Conservation (phyloP, 2,329 filamentous ascomycete genomes). For the Diaporthe destruens region DNA sequence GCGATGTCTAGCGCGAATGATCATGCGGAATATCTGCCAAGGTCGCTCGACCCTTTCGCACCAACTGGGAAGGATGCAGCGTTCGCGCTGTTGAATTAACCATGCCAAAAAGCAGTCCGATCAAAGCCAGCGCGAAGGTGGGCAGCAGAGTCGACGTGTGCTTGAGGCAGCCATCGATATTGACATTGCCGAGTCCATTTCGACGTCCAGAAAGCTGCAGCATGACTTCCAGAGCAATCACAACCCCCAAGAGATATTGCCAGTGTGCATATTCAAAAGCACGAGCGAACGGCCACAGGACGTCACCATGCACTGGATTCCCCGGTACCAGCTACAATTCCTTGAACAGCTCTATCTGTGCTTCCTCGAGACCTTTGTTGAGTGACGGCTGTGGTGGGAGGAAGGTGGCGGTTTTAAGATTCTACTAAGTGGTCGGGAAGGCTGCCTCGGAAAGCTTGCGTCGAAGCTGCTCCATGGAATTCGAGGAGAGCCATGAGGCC, state of each 20-base stretch:
- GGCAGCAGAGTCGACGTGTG: neutral
- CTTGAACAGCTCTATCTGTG: too few species aligned
- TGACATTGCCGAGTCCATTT: neutral
- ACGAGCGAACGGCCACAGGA: neutral
- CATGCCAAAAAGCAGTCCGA: neutral
- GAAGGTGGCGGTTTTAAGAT: neutral
- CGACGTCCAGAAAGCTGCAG: neutral
- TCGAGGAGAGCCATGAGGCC: neutral
- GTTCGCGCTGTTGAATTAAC: neutral
- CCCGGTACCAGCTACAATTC: neutral
- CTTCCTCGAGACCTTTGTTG: neutral
- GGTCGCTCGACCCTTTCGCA: neutral
- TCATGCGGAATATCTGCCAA: neutral
- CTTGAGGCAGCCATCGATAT: neutral
- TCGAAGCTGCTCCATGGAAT: neutral
- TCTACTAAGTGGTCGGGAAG: neutral
- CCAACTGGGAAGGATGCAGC: neutral
- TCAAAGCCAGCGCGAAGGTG: neutral
- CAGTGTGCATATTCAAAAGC: neutral
- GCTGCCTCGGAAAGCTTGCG: neutral
- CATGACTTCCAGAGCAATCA: neutral
- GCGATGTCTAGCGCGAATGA: neutral
- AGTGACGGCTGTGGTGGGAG: neutral
- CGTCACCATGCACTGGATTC: neutral
- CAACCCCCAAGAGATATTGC: fast-evolving